phyloP scores from a whole-genome alignment of 768 basidiomycete genomes.

The Leccinum subtestaceum region DNA sequence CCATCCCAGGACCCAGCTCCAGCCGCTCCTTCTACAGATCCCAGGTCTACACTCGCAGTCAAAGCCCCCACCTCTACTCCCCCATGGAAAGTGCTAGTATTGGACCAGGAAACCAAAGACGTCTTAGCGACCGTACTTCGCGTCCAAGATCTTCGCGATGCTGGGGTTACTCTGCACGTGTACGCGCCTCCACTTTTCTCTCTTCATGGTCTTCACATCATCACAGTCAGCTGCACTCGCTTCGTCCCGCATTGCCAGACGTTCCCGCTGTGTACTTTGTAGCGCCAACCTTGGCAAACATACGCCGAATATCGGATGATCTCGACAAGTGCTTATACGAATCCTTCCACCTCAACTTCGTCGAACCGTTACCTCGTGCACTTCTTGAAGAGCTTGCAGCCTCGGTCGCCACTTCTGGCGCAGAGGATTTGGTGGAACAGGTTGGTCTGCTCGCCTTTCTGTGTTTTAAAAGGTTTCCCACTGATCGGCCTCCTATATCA shows the following conservation, averaged over 20 bases:
- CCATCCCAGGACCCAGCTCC: conserved; percentile 35
- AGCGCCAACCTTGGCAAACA: conserved; percentile 81
- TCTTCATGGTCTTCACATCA: conserved; percentile 1
- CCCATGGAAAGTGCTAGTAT: conserved; percentile 93
- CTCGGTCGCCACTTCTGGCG: conserved; percentile 79
- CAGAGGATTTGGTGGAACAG: conserved; percentile 78
- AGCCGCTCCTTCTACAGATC: conserved; percentile 7
- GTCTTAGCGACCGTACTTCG: conserved; percentile 92
- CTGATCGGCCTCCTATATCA: conserved; percentile 30
- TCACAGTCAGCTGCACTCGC: conserved; percentile 82
- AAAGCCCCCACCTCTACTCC: conserved; percentile 54
- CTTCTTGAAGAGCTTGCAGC: conserved; percentile 93
- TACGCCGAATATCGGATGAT: conserved; percentile 91
- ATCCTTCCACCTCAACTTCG: conserved; percentile 92
- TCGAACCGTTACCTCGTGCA: conserved; percentile 84
- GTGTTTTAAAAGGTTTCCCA: background rate
- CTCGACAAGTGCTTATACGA: conserved; percentile 88
- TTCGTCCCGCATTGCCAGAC: conserved; percentile 85
- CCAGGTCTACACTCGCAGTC: conserved; percentile 37
- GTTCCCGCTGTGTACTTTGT: conserved; percentile 98
- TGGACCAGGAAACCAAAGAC: conserved; percentile 96
- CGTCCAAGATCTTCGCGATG: conserved; percentile 94
- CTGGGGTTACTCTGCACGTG: conserved; percentile 98
- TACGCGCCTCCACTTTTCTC: conserved; percentile 41
- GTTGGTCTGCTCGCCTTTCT: conserved; percentile 35